These are phyloP conservation scores for Mastigamoeba balamuthi DNA, from an alignment of 78 protist species.

Conservation along the genomic window DNA sequence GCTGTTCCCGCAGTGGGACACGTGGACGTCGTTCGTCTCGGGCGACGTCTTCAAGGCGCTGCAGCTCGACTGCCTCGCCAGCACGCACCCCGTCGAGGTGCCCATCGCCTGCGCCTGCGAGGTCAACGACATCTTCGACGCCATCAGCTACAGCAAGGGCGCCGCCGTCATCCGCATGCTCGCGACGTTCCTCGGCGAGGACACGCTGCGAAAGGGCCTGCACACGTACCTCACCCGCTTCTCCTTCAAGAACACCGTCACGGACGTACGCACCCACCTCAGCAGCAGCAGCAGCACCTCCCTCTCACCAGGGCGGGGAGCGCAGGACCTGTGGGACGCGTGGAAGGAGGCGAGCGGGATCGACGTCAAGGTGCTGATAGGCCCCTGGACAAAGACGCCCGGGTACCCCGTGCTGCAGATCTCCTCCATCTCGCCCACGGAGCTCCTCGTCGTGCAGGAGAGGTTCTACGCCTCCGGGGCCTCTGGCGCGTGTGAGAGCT, in stretches of 20 bases:
- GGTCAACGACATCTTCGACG: conserved; percentile 83
- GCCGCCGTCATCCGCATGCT: conserved; percentile 70
- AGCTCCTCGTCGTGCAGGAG: neutral
- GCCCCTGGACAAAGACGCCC: conserved; percentile 37
- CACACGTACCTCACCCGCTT: conserved; percentile 39
- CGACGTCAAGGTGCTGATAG: conserved; percentile 53
- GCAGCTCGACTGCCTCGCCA: conserved; percentile 49
- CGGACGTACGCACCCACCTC: conserved; percentile 3
- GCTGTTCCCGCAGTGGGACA: conserved; percentile 76
- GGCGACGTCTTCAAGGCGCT: conserved; percentile 39
- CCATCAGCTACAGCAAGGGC: conserved; percentile 65
- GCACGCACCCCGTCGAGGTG: conserved; percentile 86
- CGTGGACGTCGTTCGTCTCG: conserved; percentile 34
- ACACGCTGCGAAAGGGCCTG: conserved; percentile 55
- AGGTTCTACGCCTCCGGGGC: neutral
- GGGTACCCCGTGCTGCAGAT: conserved; percentile 80
- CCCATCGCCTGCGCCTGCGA: conserved; percentile 47
- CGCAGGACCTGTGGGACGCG: conserved; percentile 75
- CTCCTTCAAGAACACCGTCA: conserved; percentile 49
- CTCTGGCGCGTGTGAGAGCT: no score
- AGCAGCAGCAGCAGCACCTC: no score
- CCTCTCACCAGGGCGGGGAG: no score
- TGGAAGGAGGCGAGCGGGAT: conserved; percentile 20
- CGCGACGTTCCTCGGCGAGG: conserved; percentile 54
- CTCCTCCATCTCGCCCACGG: neutral